These are phyloP conservation scores for Paramecium pentaurelia DNA, from an alignment of 73 alveolate species.

Conservation along the genomic window DNA sequence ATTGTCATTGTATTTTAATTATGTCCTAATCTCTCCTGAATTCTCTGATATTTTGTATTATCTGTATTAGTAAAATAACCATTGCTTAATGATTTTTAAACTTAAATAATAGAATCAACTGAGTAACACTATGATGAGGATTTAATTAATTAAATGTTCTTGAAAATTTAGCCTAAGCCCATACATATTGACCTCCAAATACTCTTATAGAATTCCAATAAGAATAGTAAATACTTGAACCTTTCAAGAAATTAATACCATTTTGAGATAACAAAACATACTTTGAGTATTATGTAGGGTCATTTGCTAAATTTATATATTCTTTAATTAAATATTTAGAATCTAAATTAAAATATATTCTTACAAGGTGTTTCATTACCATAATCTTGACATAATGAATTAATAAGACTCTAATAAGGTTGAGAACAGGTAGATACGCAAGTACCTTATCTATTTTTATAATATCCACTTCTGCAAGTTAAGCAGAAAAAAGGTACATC, in stretches of 20 bases:
- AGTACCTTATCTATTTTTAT: neutral
- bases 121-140: neutral
- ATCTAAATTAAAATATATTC: neutral
- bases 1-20: neutral
- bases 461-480: neutral
- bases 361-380: neutral
- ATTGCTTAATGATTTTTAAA: neutral
- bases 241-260: neutral
- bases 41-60: neutral
- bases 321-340: neutral
- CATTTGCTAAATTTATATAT: neutral
- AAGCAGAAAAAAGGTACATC: neutral
- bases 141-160: neutral
- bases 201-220: neutral
- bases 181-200: neutral
- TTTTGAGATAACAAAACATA: neutral
- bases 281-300: neutral
- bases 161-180: neutral
- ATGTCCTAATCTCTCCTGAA: neutral
- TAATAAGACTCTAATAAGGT: neutral
- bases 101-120: neutral
- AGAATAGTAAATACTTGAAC: neutral
- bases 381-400: neutral
- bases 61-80: neutral
- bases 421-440: neutral